Base-by-base conservation (phyloP, 495 filamentous ascomycete species). In the Annulohypoxylon stygium region DNA sequence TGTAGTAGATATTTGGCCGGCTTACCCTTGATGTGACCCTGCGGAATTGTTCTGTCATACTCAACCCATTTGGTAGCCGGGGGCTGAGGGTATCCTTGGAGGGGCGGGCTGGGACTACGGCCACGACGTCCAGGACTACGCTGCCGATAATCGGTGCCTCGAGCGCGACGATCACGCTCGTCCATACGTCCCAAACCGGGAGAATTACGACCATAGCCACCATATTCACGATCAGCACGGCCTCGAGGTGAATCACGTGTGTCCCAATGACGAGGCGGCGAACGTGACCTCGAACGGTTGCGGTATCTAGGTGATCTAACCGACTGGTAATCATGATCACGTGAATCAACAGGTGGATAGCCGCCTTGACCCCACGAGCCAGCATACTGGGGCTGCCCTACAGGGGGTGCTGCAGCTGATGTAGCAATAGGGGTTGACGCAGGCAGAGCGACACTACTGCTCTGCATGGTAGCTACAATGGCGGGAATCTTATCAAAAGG, bases 1-100 rank as follows among this genome's bases (percentile, higher is more conserved):
- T 26, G 34, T 33, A 14, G 36, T 65, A 76, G 74, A 54, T 67
- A 64, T 41, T 8, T 20, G 43, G 33, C 25, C 36, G 37, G 80
- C 81, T 69, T 86, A 91, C 90, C 90, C 85, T 95, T 97, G 80
- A 99, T 97, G 73, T 86, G 88, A 58, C 90, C 90, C 72, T 86
- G 85, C 6, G 90, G 89, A 66, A 99, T 84, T 2, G 82, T 87
- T 48, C 87, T 84, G 78, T 98, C 96, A 82, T 90, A 92, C 50
- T 95, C 90, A 61, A 97, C 84, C 83, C 90, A 91, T 82, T 97
- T 98, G 7, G 90, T 86, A 37, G 75, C 76, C 39, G 75, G 80
- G 33, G 53, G 53, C 33, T 79, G 83, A 51, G 75, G 62, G 43
- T 58, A 79, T n/a, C 75, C 54, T 57, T 80, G 75, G 53, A 82